phyloP scores from a whole-genome alignment of 495 filamentous ascomycete genomes.

The Trichoderma virens region DNA sequence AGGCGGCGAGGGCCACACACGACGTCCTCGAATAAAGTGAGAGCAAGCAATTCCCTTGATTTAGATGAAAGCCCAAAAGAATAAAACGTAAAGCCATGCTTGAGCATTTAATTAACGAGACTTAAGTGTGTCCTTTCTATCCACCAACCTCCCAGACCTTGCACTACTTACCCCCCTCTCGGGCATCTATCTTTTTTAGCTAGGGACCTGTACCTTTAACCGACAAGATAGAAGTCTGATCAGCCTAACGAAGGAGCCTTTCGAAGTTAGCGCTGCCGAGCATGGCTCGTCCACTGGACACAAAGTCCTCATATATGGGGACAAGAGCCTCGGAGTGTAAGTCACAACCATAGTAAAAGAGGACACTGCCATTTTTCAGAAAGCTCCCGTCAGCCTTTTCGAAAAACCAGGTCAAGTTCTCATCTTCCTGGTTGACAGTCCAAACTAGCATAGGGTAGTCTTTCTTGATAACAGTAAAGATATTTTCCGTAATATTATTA shows the following conservation, averaged over 20 bases:
- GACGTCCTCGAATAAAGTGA: neutral
- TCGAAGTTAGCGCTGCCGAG: conserved; percentile 89
- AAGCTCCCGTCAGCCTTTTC: conserved; percentile 94
- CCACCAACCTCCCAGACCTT: neutral
- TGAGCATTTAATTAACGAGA: neutral
- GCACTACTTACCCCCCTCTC: neutral
- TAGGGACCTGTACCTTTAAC: conserved; percentile 20
- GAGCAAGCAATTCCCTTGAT: neutral
- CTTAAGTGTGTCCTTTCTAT: neutral
- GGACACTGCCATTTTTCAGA: conserved; percentile 72
- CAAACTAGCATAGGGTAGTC: conserved; percentile 87
- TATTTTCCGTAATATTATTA: conserved; percentile 91
- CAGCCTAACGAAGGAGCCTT: conserved; percentile 69
- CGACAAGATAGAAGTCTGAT: conserved; percentile 49
- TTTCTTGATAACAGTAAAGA: conserved; percentile 87
- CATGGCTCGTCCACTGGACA: conserved; percentile 73
- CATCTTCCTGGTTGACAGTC: conserved; percentile 93
- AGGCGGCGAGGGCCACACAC: neutral
- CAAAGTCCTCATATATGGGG: conserved; percentile 80
- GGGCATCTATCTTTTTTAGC: too few relatives aligned
- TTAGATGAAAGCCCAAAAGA: neutral
- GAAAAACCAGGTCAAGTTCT: conserved; percentile 98
- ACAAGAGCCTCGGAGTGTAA: conserved; percentile 96
- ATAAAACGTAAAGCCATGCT: neutral
- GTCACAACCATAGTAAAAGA: conserved; percentile 95